Evolutionary conservation across 2,329 filamentous ascomycete genomes (phyloP).

Genomic region (Diaporthe sp.): DNA sequence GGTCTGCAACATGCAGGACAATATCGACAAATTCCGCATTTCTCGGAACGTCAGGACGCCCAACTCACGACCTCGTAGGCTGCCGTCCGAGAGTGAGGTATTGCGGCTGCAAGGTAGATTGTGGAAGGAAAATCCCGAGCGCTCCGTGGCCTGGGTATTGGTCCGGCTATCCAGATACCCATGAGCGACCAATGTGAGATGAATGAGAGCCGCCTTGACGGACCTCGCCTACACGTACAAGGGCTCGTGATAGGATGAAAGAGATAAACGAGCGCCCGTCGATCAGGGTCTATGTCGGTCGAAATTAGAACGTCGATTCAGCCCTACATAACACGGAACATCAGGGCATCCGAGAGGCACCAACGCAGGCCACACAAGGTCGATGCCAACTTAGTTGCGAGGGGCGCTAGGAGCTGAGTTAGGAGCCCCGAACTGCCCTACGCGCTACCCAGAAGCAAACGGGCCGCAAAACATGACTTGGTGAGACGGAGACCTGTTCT

Average conservation of each 20-base stretch:
- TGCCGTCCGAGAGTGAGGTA: constrained; percentile 5
- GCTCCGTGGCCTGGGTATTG: not conserved
- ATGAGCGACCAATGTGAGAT: constrained; percentile 3
- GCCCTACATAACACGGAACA: constrained; percentile 20
- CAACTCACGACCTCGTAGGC: not conserved
- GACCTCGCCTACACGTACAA: constrained; percentile 38
- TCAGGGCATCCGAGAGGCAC: constrained; percentile 11
- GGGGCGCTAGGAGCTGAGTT: not conserved
- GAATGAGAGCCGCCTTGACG: constrained; percentile 16
- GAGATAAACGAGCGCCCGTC: constrained; percentile 30
- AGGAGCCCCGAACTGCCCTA: not conserved
- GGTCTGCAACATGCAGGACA: constrained; percentile 19
- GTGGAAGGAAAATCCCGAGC: not conserved
- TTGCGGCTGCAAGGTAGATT: constrained; percentile 11
- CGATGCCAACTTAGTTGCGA: not conserved
- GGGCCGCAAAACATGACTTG: not conserved
- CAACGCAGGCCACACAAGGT: not conserved
- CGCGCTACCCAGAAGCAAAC: not conserved
- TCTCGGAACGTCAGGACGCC: not conserved
- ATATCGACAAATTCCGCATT: constrained; percentile 20
- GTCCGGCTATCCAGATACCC: constrained; percentile 17
- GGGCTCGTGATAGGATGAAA: constrained; percentile 19
- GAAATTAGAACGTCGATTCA: constrained; percentile 15
- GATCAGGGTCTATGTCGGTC: constrained; percentile 16
- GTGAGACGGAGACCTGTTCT: not conserved